Base-by-base conservation (phyloP, 164 flowering plant genomes). In the Cinnamomum chago region DNA sequence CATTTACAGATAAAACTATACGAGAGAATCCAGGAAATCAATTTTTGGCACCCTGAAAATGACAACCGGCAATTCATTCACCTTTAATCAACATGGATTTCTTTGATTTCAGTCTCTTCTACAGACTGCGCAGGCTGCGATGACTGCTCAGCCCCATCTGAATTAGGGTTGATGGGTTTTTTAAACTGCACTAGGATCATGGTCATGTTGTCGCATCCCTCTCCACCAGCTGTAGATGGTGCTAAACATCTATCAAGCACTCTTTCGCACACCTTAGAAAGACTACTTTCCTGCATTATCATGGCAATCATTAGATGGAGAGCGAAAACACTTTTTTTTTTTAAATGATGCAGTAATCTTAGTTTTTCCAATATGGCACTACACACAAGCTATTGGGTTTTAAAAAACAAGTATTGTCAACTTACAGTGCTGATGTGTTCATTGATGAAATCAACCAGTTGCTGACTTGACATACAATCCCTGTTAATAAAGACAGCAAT, bases 391-490 rank as follows among this genome's bases (percentile, higher is more conserved):
- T 55, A 20, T 55, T 55, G 20, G n/a, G 18, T 14, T 55, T 40
- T 17, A 22, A 20, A n/a, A 77, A 28, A 73, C 15, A 35, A 23
- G 62, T 23, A 14, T 50, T 50, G 65, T 27, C 66, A 67, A 85
- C 91, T 81, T 82, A 94, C 99, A 68, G 85, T 66, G 15, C 73
- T 82, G 73, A 96, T 81, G 75, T 91, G 95, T 75, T 94, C 97
- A 64, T 82, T 88, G 67, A 96, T 71, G 75, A 88, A 96, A 82
- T 96, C 99, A 27, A 96, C 99, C 11, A 94, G 85, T 75, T 92
- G 98, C 83, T 96, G 99, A 88, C 94, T 96, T 55, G 98, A 88
- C 98, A 96, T 90, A 89, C 98, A 94, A 82, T 96, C 99, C 99
- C 99, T 96, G 89, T 28, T 66, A 83, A 80, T 47, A 66, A 76